Evolutionary conservation across 2,329 filamentous ascomycete species (phyloP).

Genomic region (Lachnellula occidentalis): DNA sequence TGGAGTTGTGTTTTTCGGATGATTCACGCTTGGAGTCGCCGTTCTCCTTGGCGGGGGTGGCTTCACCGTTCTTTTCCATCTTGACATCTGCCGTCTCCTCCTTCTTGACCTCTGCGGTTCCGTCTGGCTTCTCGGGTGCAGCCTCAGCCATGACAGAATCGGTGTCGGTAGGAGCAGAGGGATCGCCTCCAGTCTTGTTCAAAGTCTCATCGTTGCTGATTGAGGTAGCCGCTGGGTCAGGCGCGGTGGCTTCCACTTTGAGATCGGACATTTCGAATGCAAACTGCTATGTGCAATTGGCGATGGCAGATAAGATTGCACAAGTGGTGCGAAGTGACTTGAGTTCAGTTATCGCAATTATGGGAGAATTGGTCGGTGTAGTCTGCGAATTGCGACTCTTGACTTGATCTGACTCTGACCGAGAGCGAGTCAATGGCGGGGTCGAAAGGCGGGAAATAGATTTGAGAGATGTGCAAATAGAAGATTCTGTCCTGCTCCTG

Average conservation of each 20-base stretch:
- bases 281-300: background rate
- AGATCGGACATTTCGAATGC: conserved; percentile 22
- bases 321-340: too few species aligned
- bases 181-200: conserved; percentile 11
- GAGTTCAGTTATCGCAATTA: background rate
- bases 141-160: conserved; percentile 8
- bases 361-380: too few species aligned
- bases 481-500: background rate
- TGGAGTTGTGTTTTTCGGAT: background rate
- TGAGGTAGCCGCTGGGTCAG: conserved; percentile 20
- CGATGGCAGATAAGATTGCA: background rate
- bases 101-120: background rate
- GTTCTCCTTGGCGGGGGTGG: background rate
- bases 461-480: background rate
- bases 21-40: background rate
- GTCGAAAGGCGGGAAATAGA: conserved; percentile 14
- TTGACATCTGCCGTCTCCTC: background rate
- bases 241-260: conserved; percentile 20
- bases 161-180: conserved; percentile 11
- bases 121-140: conserved; percentile 15
- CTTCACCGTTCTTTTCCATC: background rate
- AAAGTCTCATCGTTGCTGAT: conserved; percentile 17
- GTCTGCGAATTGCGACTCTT: conserved; percentile 2
- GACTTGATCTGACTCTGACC: conserved; percentile 2
- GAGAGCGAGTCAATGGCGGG: conserved; percentile 24